Conservation (phyloP, 352 stramenopile genomes). For the Pythium pyrilobum region DNA sequence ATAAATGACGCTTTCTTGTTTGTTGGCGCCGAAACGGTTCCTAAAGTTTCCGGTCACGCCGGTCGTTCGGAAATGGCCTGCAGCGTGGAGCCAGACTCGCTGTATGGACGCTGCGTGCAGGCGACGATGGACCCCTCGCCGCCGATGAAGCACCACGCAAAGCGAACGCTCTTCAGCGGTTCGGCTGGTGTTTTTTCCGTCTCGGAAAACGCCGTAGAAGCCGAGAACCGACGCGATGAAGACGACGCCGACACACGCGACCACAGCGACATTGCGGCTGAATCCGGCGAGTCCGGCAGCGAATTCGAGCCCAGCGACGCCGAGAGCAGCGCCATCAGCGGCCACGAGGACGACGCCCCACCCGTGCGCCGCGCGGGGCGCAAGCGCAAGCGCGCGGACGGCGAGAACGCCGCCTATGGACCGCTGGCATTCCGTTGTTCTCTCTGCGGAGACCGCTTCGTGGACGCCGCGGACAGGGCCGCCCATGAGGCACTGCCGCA, state of each 20-base stretch:
- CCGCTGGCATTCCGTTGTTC: neutral
- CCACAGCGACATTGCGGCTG: neutral
- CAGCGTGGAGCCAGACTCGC: neutral
- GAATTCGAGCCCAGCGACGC: constrained; percentile 6
- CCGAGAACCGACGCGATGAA: constrained; percentile 1
- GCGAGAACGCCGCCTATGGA: neutral
- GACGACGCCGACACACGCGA: neutral
- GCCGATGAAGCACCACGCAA: neutral
- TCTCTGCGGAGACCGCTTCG: neutral
- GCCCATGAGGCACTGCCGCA: neutral
- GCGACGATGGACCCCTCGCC: neutral
- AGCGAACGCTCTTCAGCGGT: constrained; percentile 8
- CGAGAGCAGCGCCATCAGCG: neutral
- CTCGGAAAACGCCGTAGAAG: neutral
- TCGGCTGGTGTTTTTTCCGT: neutral
- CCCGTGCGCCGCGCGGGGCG: neutral
- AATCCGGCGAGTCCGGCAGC: constrained; percentile 2
- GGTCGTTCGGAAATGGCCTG: constrained; percentile 1
- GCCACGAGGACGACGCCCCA: neutral
- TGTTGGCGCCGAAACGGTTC: neutral
- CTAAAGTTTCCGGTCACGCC: neutral
- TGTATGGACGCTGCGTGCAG: neutral
- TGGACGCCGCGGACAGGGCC: neutral
- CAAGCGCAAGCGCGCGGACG: constrained; percentile 15
- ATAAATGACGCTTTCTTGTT: neutral